These are phyloP conservation scores for Meyerozyma smithsonii DNA, from an alignment of 1,139 yeast species.

Conservation along the genomic window DNA sequence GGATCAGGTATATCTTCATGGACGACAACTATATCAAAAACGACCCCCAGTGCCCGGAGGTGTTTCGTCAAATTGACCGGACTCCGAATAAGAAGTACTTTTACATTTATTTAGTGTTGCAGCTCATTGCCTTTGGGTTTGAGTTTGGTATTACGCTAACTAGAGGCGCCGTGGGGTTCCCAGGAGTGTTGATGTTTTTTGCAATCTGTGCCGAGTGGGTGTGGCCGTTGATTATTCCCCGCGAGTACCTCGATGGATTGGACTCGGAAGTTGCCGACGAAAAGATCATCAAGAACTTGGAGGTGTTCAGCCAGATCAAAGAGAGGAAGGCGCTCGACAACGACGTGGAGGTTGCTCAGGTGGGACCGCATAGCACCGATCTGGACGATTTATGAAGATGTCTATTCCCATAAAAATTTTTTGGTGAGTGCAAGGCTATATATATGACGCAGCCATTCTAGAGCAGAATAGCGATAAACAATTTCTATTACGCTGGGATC, in stretches of 20 bases:
- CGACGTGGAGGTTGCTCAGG: not conserved
- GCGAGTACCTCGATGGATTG: conserved; percentile 52
- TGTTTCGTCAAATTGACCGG: conserved; percentile 28
- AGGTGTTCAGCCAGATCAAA: conserved; percentile 8
- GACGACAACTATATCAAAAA: conserved; percentile 44
- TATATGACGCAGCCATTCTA: conserved; percentile 3
- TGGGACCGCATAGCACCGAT: not conserved
- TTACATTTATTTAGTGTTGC: conserved; percentile 50
- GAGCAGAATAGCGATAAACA: conserved; percentile 1
- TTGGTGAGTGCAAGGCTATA: not conserved
- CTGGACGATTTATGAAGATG: not conserved
- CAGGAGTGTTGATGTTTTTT: conserved; percentile 61
- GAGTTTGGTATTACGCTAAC: conserved; percentile 87
- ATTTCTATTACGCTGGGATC: conserved; percentile 1
- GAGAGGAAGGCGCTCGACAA: not conserved
- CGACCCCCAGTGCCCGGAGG: conserved; percentile 33
- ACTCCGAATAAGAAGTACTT: conserved; percentile 46
- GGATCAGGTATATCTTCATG: conserved; percentile 60
- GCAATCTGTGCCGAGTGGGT: conserved; percentile 65
- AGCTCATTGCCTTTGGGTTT: conserved; percentile 64
- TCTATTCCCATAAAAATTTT: not conserved
- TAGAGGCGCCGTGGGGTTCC: conserved; percentile 91
- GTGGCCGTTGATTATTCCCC: conserved; percentile 62
- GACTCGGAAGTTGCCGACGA: conserved; percentile 76
- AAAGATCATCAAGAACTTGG: conserved; percentile 40